Evolutionary conservation across 768 basidiomycete genomes (phyloP).

Genomic region (Hygrophorus russula): DNA sequence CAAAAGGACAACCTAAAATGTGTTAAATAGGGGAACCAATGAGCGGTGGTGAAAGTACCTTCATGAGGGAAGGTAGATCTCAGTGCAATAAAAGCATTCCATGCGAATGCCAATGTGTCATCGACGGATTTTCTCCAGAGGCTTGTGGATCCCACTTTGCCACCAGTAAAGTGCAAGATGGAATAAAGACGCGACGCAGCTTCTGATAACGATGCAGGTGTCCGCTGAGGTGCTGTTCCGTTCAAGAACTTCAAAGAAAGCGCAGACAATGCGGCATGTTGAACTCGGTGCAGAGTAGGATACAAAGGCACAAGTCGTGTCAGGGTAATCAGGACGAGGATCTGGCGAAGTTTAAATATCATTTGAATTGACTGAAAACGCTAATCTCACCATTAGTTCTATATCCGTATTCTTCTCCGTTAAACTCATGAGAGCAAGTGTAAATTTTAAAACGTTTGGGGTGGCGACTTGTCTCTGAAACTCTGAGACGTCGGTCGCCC

Average conservation of each 20-base stretch:
- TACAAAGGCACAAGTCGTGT: conserved; percentile 49
- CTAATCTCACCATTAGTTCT: conserved; percentile 41
- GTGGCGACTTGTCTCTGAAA: conserved; percentile 71
- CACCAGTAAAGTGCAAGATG: conserved; percentile 58
- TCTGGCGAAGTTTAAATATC: conserved; percentile 19
- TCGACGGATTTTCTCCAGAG: conserved; percentile 72
- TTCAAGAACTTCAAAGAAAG: conserved; percentile 46
- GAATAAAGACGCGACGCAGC: conserved; percentile 51
- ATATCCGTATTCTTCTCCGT: conserved; percentile 38
- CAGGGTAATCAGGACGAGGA: conserved; percentile 35
- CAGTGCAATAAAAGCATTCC: conserved; percentile 46
- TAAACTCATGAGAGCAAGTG: conserved; percentile 41
- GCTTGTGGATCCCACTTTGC: conserved; percentile 63
- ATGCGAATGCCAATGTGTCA: conserved; percentile 55
- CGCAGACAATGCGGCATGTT: conserved; percentile 38
- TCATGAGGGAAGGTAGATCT: conserved; percentile 47
- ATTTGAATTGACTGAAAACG: neutral
- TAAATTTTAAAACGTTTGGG: conserved; percentile 67
- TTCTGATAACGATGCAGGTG: conserved; percentile 24
- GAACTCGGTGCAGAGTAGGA: conserved; percentile 53
- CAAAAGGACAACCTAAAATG: neutral
- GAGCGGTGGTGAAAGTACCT: conserved; percentile 20
- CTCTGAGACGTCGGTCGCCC: conserved; percentile 52
- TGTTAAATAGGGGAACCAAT: neutral
- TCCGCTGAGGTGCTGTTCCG: conserved; percentile 36